phyloP scores from a whole-genome alignment of 2,329 filamentous ascomycete genomes.

The Lizonia empirigonia region DNA sequence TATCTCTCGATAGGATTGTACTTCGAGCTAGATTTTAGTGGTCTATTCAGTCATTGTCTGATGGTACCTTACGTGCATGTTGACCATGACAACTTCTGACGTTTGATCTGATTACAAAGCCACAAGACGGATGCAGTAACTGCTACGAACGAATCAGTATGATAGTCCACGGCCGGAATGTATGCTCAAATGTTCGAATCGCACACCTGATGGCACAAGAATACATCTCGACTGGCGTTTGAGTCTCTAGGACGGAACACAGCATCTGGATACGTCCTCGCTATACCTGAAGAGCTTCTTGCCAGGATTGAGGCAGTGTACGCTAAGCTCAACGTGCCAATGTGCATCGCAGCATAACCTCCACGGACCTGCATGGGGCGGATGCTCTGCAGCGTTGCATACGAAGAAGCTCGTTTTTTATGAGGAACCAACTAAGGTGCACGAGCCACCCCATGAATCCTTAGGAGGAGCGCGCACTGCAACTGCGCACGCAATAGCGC shows the following conservation, averaged over 20 bases:
- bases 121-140: background rate
- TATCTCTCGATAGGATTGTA: no score
- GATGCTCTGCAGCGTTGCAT: slow-evolving; percentile 19
- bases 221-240: background rate
- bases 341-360: slow-evolving; percentile 6
- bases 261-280: no score
- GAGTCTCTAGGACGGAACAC: background rate
- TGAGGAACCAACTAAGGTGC: no score
- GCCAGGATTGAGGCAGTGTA: slow-evolving; percentile 11
- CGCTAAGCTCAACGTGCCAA: slow-evolving; percentile 18
- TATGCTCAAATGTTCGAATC: background rate
- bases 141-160: background rate
- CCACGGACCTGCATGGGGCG: slow-evolving; percentile 2
- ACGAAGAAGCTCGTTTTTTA: no score
- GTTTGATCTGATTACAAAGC: slow-evolving; percentile 6
- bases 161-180: slow-evolving; percentile 1
- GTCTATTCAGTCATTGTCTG: no score
- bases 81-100: no score
- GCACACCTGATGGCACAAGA: background rate
- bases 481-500: no score
- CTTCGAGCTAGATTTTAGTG: no score
- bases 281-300: background rate
- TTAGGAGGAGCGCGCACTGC: no score
- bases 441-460: no score
- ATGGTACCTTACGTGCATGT: no score